These are phyloP conservation scores for Backusella australiensis DNA, from an alignment of 192 early-diverging fungal species.

Conservation along the genomic window DNA sequence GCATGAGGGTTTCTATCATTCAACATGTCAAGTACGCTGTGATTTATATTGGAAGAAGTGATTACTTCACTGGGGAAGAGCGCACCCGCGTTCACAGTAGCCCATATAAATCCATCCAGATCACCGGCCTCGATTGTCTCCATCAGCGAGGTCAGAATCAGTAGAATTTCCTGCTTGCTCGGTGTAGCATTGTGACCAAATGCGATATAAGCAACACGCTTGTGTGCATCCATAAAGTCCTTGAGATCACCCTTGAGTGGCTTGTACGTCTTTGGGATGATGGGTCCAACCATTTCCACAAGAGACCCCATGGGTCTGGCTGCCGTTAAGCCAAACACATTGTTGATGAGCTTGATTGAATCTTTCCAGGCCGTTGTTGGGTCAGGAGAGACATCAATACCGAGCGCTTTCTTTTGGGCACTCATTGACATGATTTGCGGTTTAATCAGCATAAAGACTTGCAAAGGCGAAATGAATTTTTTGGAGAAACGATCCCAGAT, in stretches of 20 bases:
- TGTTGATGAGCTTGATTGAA: slow-evolving; percentile 25
- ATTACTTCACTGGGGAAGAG: neutral
- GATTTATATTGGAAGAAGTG: neutral
- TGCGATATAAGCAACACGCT: slow-evolving; percentile 25
- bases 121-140: slow-evolving; percentile 16
- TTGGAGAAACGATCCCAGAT: neutral
- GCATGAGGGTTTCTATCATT: neutral
- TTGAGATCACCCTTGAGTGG: neutral
- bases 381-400: neutral
- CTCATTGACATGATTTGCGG: neutral
- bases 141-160: slow-evolving; percentile 20
- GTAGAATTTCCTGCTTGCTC: neutral
- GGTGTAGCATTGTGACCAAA: slow-evolving; percentile 30
- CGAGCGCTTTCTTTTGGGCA: neutral
- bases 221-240: slow-evolving; percentile 21
- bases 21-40: neutral
- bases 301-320: slow-evolving; percentile 24
- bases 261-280: slow-evolving; percentile 25
- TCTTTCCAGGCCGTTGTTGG: neutral
- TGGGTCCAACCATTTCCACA: slow-evolving; percentile 31
- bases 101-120: slow-evolving; percentile 39
- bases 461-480: neutral
- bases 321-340: slow-evolving; percentile 13
- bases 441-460: neutral
- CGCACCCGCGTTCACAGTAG: neutral